Base-by-base conservation (phyloP, 2,329 filamentous ascomycete genomes). In the Magnaporthales sp. region DNA sequence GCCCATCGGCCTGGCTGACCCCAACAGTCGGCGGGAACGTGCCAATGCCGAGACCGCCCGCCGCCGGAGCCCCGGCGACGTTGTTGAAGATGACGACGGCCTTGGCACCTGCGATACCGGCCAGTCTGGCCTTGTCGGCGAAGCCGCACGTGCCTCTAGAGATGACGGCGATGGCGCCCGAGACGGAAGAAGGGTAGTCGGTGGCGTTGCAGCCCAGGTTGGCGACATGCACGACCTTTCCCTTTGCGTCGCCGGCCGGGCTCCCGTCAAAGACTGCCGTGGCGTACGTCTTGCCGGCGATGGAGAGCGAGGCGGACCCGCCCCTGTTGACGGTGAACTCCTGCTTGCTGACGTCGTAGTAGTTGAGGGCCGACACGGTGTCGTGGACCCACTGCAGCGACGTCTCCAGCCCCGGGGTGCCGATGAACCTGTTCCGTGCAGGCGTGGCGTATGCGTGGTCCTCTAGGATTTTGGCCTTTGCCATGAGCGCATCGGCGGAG, bases 31-130 rank as follows among this genome's bases (percentile, higher is more conserved):
- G 86, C 5, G 91, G 80, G 71, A 92, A 85, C 0, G 79, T 78
- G 0, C 88, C 87, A 0, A 79, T 80, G 11, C 89, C 90, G 3
- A 95, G 80, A 0, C 91, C 93, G 56, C 91, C 91, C 64, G 83
- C 81, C 0, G 92, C 77, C 3, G 78, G 75, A 1, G 86, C 90
- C 1, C 83, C 77, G 63, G 86, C 86, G 1, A 82, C 77, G 70
- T 88, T 89, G 80, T 94, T 92, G 78, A 91, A 93, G 64, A 95
- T 81, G 15, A 95, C 78, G 0, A 88, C 89, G 1, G 88, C 91
- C 3, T 86, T 76, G 5, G 91, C 91, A 24, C 91, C 90, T 1
- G 89, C 89, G 63, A 80, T 81, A 58, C 88, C 89, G 6, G 91
- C 91, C 15, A 85, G 78, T 66, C 82, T 83, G 1, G 89, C 89